Evolutionary conservation across 2,329 filamentous ascomycete species (phyloP).

Genomic region (Fulvia fulva): DNA sequence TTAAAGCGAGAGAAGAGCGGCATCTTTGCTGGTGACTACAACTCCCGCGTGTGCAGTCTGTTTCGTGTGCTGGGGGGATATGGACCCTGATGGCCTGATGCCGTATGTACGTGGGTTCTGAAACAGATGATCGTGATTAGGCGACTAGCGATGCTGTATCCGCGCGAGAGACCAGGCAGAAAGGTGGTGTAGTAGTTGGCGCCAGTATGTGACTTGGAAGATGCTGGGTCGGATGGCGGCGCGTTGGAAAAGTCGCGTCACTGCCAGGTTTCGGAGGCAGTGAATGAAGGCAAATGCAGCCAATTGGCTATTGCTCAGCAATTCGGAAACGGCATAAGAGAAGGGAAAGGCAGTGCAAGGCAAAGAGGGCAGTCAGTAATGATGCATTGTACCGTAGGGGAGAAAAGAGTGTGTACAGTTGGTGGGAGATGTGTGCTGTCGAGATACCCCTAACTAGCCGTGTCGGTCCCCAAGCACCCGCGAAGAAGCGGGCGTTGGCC

Average conservation of each 20-base stretch:
- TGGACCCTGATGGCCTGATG: background rate
- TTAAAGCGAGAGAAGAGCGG: conserved; percentile 64
- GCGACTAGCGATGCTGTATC: background rate
- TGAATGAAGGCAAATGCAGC: background rate
- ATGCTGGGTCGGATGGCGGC: background rate
- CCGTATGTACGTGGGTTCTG: background rate
- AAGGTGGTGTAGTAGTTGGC: background rate
- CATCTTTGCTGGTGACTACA: conserved; percentile 36
- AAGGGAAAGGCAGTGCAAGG: background rate
- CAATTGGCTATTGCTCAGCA: background rate
- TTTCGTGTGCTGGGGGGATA: background rate
- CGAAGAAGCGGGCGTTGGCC: too few relatives aligned
- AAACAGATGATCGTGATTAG: background rate
- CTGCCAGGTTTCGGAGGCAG: background rate
- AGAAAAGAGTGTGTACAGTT: background rate
- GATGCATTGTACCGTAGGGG: background rate
- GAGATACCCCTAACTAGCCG: too few relatives aligned
- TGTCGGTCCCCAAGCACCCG: too few relatives aligned
- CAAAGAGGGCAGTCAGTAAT: background rate
- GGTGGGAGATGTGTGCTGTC: background rate
- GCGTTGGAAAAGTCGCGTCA: background rate
- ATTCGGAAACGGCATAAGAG: background rate
- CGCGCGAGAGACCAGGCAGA: background rate
- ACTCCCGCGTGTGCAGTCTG: background rate
- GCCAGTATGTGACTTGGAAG: background rate